Evolutionary conservation across 345 rosid species (phyloP), one percentile per base, ranked within the genome.

Genomic region (Boechera divaricarpa): DNA sequence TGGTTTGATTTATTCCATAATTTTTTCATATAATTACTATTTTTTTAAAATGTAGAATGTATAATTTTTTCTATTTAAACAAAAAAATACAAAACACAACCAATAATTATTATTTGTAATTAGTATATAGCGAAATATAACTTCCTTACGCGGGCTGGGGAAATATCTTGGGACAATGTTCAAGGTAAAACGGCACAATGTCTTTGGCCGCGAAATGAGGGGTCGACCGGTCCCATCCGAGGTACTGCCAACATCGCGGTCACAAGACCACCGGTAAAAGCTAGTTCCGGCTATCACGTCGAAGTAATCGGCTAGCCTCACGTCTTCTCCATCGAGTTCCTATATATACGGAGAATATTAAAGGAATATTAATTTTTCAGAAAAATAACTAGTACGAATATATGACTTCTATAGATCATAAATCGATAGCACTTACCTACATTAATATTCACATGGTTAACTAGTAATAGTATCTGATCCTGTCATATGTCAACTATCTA

Each of bases 281-380:
- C 97, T 91, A 6, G 92, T 87, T 52, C 97, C 91, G 10, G 94
- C 70, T 1, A 91, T 76, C 63, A 89, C 89, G 53, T 91, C 97
- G 44, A 91, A 89, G 63, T 91, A 91, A 79, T 91, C 91, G 55
- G 87, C 94, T 36, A 91, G 63, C 63, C 94, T 85, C 61, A 49
- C 89, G 10, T 79, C 85, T 65, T 85, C 83, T 0, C 90, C 89
- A 24, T 89, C 97, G 5, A 89, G 66, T 36, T 74, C 85, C 97
- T 91, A 39, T 52, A 47, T 61, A 44, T n/a, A 39, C 26, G 10
- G 2, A 69, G 1, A 13, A 18, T 41, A 39, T 26, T 26, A 26
- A 26, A 26, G 28, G 28, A 55, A 39, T 36, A 28, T 24, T 4
- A 21, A 33, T 24, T 28, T 57, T 9, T 0, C 3, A 35, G 35